Base-by-base conservation (phyloP, 768 basidiomycete species). In the Pleurotus citrinopileatus region DNA sequence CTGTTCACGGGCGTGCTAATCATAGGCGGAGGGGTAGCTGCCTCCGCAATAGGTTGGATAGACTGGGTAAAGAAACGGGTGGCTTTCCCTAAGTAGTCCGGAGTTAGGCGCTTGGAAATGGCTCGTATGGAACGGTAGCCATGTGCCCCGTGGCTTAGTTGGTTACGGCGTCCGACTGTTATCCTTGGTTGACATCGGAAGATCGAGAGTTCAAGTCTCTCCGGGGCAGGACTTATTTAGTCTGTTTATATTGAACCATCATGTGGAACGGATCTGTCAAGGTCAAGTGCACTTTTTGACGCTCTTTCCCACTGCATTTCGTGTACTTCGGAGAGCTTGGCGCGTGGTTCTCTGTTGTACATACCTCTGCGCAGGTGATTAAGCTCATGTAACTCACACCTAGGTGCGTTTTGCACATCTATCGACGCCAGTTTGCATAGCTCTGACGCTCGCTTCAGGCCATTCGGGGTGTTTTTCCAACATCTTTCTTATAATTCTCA, bases 81-180 rank as follows among this genome's bases (percentile, higher is more conserved):
- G 8, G 42, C 9, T 3, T 42, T 42, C 40, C 19, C 32, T 10
- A 34, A 10, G 9, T 34, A n/a, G 10, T 34, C 10, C 32, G 2
- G 3, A 34, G 32, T 10, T 34, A 34, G 32, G n/a, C n/a, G n/a
- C n/a, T 2, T 34, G n/a, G 2, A 34, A 10, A 2, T 9, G 9
- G 10, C 32, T n/a, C 32, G n/a, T 34, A 10, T 34, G 32, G n/a
- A 3, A 9, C 32, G 1, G n/a, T 15, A n/a, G 15, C 15, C 42
- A 53, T 34, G 13, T 78, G 78, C 76, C 77, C 76, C 76, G 74
- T 78, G 76, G 77, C 76, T 78, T 73, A 78, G 77, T 79, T 79
- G 75, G 78, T 79, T 65, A 79, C 75, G 78, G 78, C 77, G 77
- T 79, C 78, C 75, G 78, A 79, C 78, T 78, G 77, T 78, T 77